Percentiles rank a stretch among this genome's conserved stretches.
phyloP scores from a whole-genome alignment of 257 asterid genomes.

The Solanum paucissectum region DNA sequence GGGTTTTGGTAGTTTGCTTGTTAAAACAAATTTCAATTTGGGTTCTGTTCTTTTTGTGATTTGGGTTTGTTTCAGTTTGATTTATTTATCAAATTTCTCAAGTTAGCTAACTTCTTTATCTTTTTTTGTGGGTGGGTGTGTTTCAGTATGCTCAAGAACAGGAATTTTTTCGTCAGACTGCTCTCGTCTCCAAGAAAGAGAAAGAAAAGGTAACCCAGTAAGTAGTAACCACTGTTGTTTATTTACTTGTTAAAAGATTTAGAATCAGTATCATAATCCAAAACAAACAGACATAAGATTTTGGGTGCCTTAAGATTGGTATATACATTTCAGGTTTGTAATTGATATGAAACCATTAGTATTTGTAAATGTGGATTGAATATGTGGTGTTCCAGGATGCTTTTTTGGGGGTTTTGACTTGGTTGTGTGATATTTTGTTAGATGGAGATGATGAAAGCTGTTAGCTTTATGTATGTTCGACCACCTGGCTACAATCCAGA shows the following conservation, averaged over 20 bases:
- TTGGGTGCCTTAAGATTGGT: not conserved
- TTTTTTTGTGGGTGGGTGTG: not conserved
- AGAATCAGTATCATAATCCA: not conserved
- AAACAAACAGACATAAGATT: not conserved
- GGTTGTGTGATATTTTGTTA: slow-evolving; percentile 16
- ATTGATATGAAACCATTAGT: not conserved
- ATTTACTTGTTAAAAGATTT: not conserved
- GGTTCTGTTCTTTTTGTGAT: not conserved
- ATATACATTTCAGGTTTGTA: not conserved
- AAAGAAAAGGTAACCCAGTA: slow-evolving; percentile 75
- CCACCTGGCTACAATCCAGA: slow-evolving; percentile 98
- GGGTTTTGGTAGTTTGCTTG: not conserved
- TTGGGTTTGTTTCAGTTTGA: not conserved
- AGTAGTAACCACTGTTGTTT: slow-evolving; percentile 3
- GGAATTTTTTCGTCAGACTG: slow-evolving; percentile 87
- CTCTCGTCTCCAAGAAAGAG: slow-evolving; percentile 81
- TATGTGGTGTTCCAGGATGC: not conserved
- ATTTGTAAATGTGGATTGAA: not conserved
- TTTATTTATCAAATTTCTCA: not conserved
- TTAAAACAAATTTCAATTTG: not conserved
- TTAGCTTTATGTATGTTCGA: slow-evolving; percentile 93
- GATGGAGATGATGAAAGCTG: slow-evolving; percentile 98
- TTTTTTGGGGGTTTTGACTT: not conserved
- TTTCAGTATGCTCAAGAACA: slow-evolving; percentile 97
- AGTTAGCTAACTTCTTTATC: not conserved